Evolutionary conservation across 1,284 basidiomycete genomes (phyloP), one percentile per base, ranked within the genome.

Genomic region (Irpex lacteus): DNA sequence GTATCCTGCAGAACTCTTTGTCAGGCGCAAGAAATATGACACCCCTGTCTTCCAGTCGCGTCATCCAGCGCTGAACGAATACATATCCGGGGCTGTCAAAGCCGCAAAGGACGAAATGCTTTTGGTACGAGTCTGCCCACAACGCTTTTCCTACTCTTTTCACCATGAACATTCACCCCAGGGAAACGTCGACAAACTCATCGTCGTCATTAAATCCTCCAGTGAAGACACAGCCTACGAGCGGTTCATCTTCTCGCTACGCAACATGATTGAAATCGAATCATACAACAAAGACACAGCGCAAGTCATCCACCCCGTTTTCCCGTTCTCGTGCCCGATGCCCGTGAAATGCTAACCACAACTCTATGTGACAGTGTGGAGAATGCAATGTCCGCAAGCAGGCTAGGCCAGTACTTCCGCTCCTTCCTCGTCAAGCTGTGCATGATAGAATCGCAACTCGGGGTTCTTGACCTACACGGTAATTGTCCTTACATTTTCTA

Each of bases 41-140:
- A 91, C 91, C 0, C 90, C 94, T 0, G 94, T 97, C 19, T 98
- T 90, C 73, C 94, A 98, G 76, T 95, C 93, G 3, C 90, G 95
- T 4, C 94, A 96, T 72, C 95, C 95, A 0, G 86, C 85, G 34
- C 80, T 98, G 58, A 92, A 93, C 70, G 88, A 92, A 54, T 98
- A 98, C 75, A 90, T 98, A 59, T 86, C 91, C 7, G 89, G 90
- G 9, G 90, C 93, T 0, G 82, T 95, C 60, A 88, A 87, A 65
- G 89, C 92, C 13, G 75, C 96, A 5, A 80, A 82, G 5, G 88
- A 91, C 63, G 95, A 98, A 73, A 80, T 98, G 7, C 73, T 82
- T 18, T 78, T 82, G 67, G 92, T 92, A 69, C 11, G 40, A 9
- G 5, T 44, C 40, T 61, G 83, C 7, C 44, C 44, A n/a, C 7